Conservation (phyloP, 345 rosid species). For the Linum lewisii region DNA sequence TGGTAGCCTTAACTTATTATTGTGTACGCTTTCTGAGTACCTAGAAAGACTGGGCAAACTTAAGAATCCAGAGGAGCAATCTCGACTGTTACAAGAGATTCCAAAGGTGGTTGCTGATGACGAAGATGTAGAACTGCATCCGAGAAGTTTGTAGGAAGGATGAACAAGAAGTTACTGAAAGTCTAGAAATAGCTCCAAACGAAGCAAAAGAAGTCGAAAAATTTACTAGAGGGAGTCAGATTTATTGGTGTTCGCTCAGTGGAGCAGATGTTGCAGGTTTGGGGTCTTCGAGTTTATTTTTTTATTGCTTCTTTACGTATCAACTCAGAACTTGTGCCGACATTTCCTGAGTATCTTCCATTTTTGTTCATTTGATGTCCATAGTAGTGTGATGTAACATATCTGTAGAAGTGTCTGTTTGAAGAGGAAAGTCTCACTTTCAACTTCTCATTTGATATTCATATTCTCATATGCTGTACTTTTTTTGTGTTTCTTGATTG, state of each 20-base stretch:
- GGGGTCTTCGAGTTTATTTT: neutral
- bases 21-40: slow-evolving; percentile 23
- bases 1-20: neutral
- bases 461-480: neutral
- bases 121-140: neutral
- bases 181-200: neutral
- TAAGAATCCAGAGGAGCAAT: slow-evolving; percentile 31
- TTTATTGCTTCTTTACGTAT: no score
- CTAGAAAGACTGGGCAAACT: slow-evolving; percentile 29
- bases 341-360: neutral
- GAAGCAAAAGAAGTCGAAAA: no score
- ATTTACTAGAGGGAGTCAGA: neutral
- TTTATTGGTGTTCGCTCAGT: neutral
- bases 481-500: no score
- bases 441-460: neutral
- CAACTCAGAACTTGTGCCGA: neutral
- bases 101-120: slow-evolving; percentile 38
- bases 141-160: neutral
- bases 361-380: neutral
- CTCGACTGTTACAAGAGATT: slow-evolving; percentile 30
- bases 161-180: neutral
- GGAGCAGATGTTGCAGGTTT: neutral
- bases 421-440: neutral
- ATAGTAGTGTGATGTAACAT: neutral
- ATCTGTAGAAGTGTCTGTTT: neutral